These are phyloP conservation scores for Pseudomonodictys pantanalensis DNA, from an alignment of 495 filamentous ascomycete species.

Conservation along the genomic window DNA sequence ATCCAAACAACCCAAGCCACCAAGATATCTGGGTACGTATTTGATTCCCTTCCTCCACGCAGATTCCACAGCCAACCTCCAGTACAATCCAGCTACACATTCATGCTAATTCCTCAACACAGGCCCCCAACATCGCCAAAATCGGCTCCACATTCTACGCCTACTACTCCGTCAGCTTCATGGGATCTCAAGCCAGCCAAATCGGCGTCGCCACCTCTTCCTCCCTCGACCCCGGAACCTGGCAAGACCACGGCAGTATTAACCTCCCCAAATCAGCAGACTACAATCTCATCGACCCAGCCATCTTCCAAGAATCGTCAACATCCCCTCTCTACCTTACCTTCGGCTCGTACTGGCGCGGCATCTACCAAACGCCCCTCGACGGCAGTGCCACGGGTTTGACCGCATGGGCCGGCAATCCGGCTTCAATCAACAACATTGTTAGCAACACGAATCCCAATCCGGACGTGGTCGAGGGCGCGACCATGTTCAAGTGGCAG, in stretches of 20 bases:
- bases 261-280: conserved; percentile 45
- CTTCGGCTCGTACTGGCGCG: conserved; percentile 69
- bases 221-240: conserved; percentile 58
- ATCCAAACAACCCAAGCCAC: conserved; percentile 39
- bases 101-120: neutral
- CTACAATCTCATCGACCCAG: conserved; percentile 72
- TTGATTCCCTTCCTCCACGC: neutral
- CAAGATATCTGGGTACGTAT: conserved; percentile 57
- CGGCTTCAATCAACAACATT: conserved; percentile 44
- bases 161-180: conserved; percentile 65
- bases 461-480: conserved; percentile 54
- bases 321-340: conserved; percentile 49
- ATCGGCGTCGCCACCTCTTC: conserved; percentile 68
- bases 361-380: conserved; percentile 61
- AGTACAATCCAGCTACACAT: neutral
- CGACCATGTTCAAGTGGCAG: conserved; percentile 53
- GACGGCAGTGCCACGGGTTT: conserved; percentile 6
- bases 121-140: conserved; percentile 65
- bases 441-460: conserved; percentile 53
- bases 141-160: conserved; percentile 60
- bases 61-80: neutral
- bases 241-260: conserved; percentile 55
- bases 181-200: conserved; percentile 59
- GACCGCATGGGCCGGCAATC: conserved; percentile 34
- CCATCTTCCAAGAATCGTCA: conserved; percentile 51